A percentile compares a stretch with the other conserved stretches of the same genome.
Evolutionary conservation across 805 yeast species (phyloP).

Genomic region (Cyberlindnera petersonii): DNA sequence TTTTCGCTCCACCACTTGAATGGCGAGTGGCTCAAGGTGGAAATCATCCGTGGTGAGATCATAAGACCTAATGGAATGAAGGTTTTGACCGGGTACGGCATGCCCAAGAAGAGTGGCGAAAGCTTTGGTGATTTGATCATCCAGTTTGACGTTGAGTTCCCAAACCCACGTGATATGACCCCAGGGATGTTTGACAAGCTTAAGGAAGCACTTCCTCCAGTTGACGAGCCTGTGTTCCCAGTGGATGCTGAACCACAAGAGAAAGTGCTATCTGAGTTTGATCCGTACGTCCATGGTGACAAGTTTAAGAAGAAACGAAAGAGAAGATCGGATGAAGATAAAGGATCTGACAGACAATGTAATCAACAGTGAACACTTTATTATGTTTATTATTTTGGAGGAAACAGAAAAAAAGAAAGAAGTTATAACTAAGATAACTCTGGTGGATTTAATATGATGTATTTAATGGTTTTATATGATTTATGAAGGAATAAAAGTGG

Average conservation of each 20-base stretch:
- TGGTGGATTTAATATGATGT: too few relatives aligned
- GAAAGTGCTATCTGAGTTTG: constrained; percentile 29
- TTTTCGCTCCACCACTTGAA: constrained; percentile 37
- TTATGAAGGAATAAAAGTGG: too few relatives aligned
- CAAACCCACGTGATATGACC: constrained; percentile 55
- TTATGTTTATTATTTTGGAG: too few relatives aligned
- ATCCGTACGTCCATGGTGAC: constrained; percentile 9
- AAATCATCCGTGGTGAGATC: constrained; percentile 47
- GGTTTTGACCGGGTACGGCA: constrained; percentile 49
- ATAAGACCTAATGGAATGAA: constrained; percentile 47
- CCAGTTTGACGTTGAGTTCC: constrained; percentile 57
- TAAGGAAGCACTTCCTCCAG: constrained; percentile 73
- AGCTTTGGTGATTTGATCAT: constrained; percentile 52
- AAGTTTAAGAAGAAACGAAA: constrained; percentile 6
- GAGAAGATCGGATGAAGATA: constrained; percentile 4
- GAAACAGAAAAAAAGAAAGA: too few relatives aligned
- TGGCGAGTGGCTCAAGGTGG: constrained; percentile 35
- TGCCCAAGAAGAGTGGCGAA: constrained; percentile 43
- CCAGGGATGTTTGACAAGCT: constrained; percentile 67
- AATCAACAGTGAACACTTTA: too few relatives aligned
- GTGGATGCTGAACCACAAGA: constrained; percentile 58
- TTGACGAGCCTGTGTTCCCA: constrained; percentile 58
- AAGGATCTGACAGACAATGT: too few relatives aligned
- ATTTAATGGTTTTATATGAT: too few relatives aligned
- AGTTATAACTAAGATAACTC: too few relatives aligned